Base-by-base conservation (phyloP, 1,139 yeast species). In the Lizanozyma gosingica region DNA sequence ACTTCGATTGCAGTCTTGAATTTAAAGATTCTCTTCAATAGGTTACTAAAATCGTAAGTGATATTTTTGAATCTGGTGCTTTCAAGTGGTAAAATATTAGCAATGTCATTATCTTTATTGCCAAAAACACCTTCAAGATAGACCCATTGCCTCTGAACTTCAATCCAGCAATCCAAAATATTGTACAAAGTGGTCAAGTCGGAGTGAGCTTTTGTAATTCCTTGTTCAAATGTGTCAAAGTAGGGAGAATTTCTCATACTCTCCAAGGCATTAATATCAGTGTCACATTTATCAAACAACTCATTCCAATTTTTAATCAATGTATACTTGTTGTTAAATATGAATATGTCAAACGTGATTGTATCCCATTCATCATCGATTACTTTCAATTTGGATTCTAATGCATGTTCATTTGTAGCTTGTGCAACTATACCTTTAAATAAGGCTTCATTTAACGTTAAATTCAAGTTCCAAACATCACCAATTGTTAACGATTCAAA, bases 111-210 rank as follows among this genome's bases (percentile, higher is more conserved):
- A 1, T 63, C 57, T n/a, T 35, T 37, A 2, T 40, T 39, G 14
- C 76, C 78, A 53, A 92, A 83, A 0, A 88, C 78, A 1, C 95
- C 96, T 46, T 78, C 83, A 16, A 90, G 67, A 52, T 90, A 87
- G 1, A 86, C 77, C 95, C 95, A 90, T 51, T 83, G 87, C n/a
- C 83, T 66, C 56, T 92, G 97, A 1, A 81, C 86, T 37, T 86
- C 95, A 35, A 83, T 71, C 94, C 96, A 88, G 0, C 62, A 54
- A 49, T 81, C 88, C 37, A 86, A 65, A 2, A 85, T 54, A 1
- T 65, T 61, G 41, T 71, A 72, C 1, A 87, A 51, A 0, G 59
- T 54, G 40, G 73, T 75, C 33, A 92, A 56, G 44, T 69, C 76
- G 1, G 63, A 66, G 47, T 83, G 90, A 66, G 87, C 65, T 1